These are phyloP conservation scores for Triangularia setosa DNA, from an alignment of 2,329 filamentous ascomycete species.

Conservation along the genomic window DNA sequence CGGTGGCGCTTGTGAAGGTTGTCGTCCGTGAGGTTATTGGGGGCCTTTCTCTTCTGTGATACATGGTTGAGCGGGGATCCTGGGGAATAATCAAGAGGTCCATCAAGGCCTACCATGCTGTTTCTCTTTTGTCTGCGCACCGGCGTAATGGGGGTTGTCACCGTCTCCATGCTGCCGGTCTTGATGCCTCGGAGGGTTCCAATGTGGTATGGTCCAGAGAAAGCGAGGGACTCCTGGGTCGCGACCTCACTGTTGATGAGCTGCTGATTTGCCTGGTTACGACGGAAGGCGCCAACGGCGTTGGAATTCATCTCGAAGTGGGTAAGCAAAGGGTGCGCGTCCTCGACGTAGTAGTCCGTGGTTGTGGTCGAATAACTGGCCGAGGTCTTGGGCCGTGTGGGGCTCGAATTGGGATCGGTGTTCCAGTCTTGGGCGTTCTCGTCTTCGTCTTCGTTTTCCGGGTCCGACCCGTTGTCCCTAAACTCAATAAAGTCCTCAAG, in stretches of 20 bases:
- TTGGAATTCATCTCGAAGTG: slow-evolving; percentile 64
- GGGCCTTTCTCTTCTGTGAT: slow-evolving; percentile 54
- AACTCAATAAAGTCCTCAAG: slow-evolving; percentile 72
- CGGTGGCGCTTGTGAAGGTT: slow-evolving; percentile 52
- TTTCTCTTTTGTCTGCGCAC: slow-evolving; percentile 53
- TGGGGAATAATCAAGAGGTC: slow-evolving; percentile 29
- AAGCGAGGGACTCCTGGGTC: slow-evolving; percentile 59
- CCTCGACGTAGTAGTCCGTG: slow-evolving; percentile 40
- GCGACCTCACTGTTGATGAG: slow-evolving; percentile 58
- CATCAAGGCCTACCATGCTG: slow-evolving; percentile 24
- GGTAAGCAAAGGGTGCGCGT: slow-evolving; percentile 52
- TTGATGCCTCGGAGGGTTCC: slow-evolving; percentile 61
- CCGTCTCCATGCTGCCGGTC: slow-evolving; percentile 61
- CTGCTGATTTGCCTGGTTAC: slow-evolving; percentile 60
- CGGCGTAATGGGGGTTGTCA: slow-evolving; percentile 65
- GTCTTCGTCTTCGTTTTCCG: slow-evolving; percentile 55
- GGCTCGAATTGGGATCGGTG: slow-evolving; percentile 46
- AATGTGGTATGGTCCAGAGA: slow-evolving; percentile 57
- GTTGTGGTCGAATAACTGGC: slow-evolving; percentile 40
- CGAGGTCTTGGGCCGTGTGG: slow-evolving; percentile 38
- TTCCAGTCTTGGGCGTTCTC: slow-evolving; percentile 46
- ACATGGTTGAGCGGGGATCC: slow-evolving; percentile 48
- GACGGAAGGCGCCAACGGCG: slow-evolving; percentile 75
- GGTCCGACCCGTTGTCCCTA: slow-evolving; percentile 33
- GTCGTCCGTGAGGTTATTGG: slow-evolving; percentile 34